These are phyloP conservation scores for Rhizopogon roseolus DNA, from an alignment of 768 basidiomycete species.

Conservation along the genomic window DNA sequence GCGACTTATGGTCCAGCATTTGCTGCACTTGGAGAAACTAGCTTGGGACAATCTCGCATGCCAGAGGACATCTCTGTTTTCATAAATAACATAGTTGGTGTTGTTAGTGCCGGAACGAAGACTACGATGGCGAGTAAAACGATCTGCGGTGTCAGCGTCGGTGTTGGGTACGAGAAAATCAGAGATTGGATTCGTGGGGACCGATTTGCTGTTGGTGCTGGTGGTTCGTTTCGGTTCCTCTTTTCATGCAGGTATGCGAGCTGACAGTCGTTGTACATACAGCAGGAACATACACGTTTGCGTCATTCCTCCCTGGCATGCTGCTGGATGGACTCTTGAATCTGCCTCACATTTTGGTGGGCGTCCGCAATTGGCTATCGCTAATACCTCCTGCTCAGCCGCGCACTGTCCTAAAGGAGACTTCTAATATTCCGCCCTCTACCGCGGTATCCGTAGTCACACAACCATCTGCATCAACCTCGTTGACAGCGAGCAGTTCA, in stretches of 20 bases:
- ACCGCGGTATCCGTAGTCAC: not conserved
- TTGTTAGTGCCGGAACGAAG: constrained; percentile 53
- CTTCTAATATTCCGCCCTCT: constrained; percentile 6
- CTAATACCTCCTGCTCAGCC: constrained; percentile 41
- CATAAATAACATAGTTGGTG: constrained; percentile 51
- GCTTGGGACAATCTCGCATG: constrained; percentile 35
- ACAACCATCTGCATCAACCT: not conserved
- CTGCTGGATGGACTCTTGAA: constrained; percentile 62
- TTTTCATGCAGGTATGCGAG: not conserved
- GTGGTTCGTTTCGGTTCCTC: constrained; percentile 45
- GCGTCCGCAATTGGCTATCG: constrained; percentile 56
- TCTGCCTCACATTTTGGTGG: constrained; percentile 62
- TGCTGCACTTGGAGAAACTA: constrained; percentile 38
- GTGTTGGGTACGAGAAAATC: constrained; percentile 33
- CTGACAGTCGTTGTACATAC: constrained; percentile 9
- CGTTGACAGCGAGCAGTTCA: not conserved
- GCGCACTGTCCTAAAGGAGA: constrained; percentile 20
- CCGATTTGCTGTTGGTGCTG: constrained; percentile 71
- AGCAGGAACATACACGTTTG: constrained; percentile 68
- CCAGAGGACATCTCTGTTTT: constrained; percentile 56
- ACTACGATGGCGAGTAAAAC: constrained; percentile 31
- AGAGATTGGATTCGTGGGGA: constrained; percentile 62
- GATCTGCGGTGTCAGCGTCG: constrained; percentile 41
- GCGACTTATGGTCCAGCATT: constrained; percentile 70
- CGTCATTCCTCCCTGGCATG: constrained; percentile 63